A percentile compares a stretch with the other conserved stretches of the same genome.
phyloP scores from a whole-genome alignment of 768 basidiomycete genomes.

The Suillus ampliporus region DNA sequence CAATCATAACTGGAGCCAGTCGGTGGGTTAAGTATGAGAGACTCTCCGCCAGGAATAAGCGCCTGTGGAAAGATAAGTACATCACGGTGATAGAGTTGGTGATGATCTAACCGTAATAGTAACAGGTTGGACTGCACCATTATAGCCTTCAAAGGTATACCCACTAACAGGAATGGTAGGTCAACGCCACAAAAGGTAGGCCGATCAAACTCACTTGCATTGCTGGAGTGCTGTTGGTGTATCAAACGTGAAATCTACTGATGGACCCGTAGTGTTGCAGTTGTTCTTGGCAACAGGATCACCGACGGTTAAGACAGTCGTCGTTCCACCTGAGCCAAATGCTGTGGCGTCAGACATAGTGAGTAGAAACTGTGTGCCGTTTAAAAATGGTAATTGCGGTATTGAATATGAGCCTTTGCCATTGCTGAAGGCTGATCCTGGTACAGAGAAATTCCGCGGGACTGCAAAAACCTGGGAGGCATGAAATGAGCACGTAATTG shows the following conservation, averaged over 20 bases:
- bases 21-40: conserved; percentile 48
- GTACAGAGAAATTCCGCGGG: conserved; percentile 60
- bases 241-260: conserved; percentile 51
- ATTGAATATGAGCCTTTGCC: conserved; percentile 58
- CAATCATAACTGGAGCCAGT: conserved; percentile 50
- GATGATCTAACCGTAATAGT: conserved; percentile 51
- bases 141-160: conserved; percentile 52
- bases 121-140: conserved; percentile 54
- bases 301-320: conserved; percentile 54
- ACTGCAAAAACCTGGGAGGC: conserved; percentile 54
- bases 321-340: conserved; percentile 68
- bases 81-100: background rate
- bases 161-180: conserved; percentile 39
- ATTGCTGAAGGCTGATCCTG: conserved; percentile 56
- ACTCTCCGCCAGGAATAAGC: conserved; percentile 65
- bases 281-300: conserved; percentile 42
- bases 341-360: conserved; percentile 78
- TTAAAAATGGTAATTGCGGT: conserved; percentile 47
- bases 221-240: conserved; percentile 61
- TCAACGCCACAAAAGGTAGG: background rate
- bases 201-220: conserved; percentile 53
- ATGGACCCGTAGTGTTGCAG: conserved; percentile 57
- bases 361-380: conserved; percentile 50
- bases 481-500: conserved; percentile 12
- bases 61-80: conserved; percentile 43